These are phyloP conservation scores for Schizosaccharomyces versatilis DNA, from an alignment of 1,139 yeast genomes.

Conservation along the genomic window DNA sequence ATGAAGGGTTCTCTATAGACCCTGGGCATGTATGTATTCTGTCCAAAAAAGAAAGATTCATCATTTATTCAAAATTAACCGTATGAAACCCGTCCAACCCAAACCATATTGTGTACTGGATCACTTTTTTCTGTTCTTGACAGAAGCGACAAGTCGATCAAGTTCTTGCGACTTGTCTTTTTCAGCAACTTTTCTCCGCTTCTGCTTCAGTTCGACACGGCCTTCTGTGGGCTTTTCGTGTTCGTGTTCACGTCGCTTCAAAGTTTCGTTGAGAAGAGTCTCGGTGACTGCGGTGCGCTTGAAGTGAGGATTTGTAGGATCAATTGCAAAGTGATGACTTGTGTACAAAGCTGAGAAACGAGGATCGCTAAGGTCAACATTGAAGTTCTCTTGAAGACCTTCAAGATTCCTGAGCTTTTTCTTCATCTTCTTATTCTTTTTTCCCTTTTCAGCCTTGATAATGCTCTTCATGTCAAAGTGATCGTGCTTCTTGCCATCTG, in stretches of 20 bases:
- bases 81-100: too few relatives aligned
- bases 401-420: slow-evolving; percentile 30
- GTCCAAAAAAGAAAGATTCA: too few relatives aligned
- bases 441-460: slow-evolving; percentile 24
- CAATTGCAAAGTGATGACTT: slow-evolving; percentile 76
- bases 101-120: too few relatives aligned
- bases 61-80: too few relatives aligned
- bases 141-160: neutral
- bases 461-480: slow-evolving; percentile 54
- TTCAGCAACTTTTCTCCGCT: neutral
- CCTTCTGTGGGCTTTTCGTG: neutral
- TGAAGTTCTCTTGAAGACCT: slow-evolving; percentile 20
- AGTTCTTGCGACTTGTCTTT: neutral
- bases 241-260: slow-evolving; percentile 8
- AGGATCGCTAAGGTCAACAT: slow-evolving; percentile 57
- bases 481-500: slow-evolving; percentile 17
- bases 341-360: slow-evolving; percentile 79
- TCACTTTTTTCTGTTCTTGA: slow-evolving; percentile 1
- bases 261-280: slow-evolving; percentile 25
- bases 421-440: slow-evolving; percentile 45
- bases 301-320: slow-evolving; percentile 56
- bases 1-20: too few relatives aligned
- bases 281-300: slow-evolving; percentile 77
- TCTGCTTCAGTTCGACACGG: neutral
- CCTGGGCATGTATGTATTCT: too few relatives aligned